Evolutionary conservation across 306 rosid genomes (phyloP).

Genomic region (Trifolium dubium): DNA sequence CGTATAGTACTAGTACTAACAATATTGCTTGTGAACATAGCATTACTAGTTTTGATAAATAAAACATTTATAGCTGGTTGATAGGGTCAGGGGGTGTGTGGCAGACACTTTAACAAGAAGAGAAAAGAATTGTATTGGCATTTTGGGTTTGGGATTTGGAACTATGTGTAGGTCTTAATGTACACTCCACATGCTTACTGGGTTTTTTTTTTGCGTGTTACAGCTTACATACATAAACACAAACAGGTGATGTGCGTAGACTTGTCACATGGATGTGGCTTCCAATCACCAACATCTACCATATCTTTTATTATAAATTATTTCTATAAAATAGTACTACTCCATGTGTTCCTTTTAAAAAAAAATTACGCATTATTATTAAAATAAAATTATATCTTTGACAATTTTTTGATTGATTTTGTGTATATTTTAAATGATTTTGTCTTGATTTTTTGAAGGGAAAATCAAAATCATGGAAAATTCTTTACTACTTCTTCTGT

Average conservation of each 20-base stretch:
- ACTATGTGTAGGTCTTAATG: neutral
- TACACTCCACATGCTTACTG: slow-evolving; percentile 37
- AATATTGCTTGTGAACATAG: slow-evolving; percentile 1
- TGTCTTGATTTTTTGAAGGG: neutral
- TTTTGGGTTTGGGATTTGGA: slow-evolving; percentile 38
- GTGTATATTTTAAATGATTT: neutral
- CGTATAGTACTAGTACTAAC: too few relatives aligned
- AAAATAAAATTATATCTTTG: neutral
- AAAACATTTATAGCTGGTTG: neutral
- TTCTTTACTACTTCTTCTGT: too few relatives aligned
- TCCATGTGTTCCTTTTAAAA: neutral
- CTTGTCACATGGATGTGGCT: slow-evolving; percentile 42
- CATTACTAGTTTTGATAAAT: slow-evolving; percentile 9
- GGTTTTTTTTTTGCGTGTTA: slow-evolving; percentile 38
- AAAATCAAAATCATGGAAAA: too few relatives aligned
- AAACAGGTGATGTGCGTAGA: slow-evolving; percentile 33
- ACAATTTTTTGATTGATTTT: neutral
- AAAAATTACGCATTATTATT: neutral
- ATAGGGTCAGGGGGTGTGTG: neutral
- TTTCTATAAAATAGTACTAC: neutral
- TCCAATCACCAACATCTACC: slow-evolving; percentile 23
- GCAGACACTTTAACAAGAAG: slow-evolving; percentile 8
- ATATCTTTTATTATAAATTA: neutral
- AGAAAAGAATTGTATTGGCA: slow-evolving; percentile 8
- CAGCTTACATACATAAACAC: slow-evolving; percentile 44